Conservation (phyloP, 306 rosid species). For the Rosa chinensis region DNA sequence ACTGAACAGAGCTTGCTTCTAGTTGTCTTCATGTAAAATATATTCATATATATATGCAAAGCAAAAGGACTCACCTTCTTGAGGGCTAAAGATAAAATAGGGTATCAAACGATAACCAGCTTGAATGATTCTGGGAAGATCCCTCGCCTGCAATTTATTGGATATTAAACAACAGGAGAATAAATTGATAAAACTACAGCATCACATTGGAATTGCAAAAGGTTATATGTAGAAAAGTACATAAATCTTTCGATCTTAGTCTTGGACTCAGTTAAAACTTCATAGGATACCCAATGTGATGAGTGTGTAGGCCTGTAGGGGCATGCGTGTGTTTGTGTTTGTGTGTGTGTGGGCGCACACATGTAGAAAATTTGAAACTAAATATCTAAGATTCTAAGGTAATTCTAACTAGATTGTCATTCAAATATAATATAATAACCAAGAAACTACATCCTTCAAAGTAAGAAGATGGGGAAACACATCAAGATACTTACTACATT, state of each 20-base stretch:
- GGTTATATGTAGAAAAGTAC: not conserved
- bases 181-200: not conserved
- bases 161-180: conserved; percentile 12
- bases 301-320: no score
- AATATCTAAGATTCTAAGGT: not conserved
- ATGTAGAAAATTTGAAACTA: not conserved
- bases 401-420: not conserved
- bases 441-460: not conserved
- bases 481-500: conserved; percentile 75
- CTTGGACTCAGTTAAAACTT: not conserved
- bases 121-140: conserved; percentile 80
- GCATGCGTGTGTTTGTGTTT: no score
- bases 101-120: conserved; percentile 83
- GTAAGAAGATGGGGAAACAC: not conserved
- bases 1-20: not conserved
- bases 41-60: not conserved
- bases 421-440: not conserved
- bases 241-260: not conserved
- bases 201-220: not conserved
- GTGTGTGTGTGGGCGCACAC: not conserved
- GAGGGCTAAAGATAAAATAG: conserved; percentile 85
- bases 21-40: not conserved
- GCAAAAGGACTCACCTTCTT: conserved; percentile 68
- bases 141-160: conserved; percentile 71
- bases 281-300: no score